Percentiles rank a stretch among this genome's conserved stretches.
Evolutionary conservation across 345 rosid genomes (phyloP).

Genomic region (Sonneratia caseolaris): DNA sequence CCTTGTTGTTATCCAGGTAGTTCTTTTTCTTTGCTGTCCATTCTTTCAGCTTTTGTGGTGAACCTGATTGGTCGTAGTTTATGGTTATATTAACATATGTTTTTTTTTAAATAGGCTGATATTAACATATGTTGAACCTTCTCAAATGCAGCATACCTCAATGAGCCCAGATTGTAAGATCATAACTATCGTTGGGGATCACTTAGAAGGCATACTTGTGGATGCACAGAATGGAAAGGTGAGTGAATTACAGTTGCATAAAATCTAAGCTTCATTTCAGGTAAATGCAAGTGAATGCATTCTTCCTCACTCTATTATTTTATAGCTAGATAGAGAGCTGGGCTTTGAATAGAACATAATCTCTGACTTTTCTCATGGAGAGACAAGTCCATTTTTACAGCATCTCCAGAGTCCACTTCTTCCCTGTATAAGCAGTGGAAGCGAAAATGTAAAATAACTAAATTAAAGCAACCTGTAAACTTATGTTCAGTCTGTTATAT

Average conservation of each 20-base stretch:
- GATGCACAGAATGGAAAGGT: constrained; percentile 56
- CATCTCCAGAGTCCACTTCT: no score
- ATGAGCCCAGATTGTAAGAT: constrained; percentile 44
- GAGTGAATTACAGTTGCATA: not conserved
- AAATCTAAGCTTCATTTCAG: not conserved
- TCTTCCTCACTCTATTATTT: not conserved
- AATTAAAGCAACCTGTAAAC: no score
- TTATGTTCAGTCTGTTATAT: no score
- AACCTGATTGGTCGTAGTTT: not conserved
- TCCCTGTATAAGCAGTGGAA: no score
- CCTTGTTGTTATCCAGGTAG: not conserved
- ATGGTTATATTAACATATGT: not conserved
- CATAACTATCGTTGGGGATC: constrained; percentile 44
- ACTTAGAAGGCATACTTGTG: constrained; percentile 41
- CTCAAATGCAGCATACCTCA: constrained; percentile 49
- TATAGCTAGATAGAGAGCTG: not conserved
- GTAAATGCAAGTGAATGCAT: not conserved
- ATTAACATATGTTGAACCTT: not conserved
- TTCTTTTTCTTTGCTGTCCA: not conserved
- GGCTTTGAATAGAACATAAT: not conserved
- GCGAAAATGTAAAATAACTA: no score
- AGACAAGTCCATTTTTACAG: no score
- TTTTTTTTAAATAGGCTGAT: not conserved
- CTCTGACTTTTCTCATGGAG: no score
- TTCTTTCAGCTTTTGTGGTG: not conserved